Evolutionary conservation across 495 filamentous ascomycete genomes (phyloP).

Genomic region (Talaromyces stipitatus): DNA sequence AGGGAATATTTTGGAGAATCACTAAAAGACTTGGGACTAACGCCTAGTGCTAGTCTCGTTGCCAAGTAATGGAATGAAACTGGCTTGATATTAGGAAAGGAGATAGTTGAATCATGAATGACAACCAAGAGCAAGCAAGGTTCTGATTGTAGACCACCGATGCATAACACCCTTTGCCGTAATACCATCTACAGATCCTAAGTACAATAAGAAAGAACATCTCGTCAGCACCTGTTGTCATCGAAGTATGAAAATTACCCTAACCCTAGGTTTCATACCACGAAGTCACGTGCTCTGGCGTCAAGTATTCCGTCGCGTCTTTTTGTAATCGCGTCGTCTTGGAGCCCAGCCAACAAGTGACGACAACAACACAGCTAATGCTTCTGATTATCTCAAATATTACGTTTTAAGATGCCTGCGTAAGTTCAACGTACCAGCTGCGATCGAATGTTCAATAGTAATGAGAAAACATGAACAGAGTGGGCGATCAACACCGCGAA

Average conservation of each 20-base stretch:
- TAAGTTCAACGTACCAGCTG: neutral
- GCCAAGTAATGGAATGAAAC: constrained; percentile 39
- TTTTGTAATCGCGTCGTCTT: neutral
- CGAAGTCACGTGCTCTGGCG: constrained; percentile 37
- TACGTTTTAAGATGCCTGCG: constrained; percentile 4
- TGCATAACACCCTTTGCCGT: too few relatives aligned
- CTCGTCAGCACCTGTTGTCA: neutral
- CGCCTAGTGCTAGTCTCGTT: constrained; percentile 81
- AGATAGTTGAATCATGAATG: neutral
- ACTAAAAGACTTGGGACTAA: constrained; percentile 83
- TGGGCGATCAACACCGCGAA: constrained; percentile 69
- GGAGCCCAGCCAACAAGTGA: neutral
- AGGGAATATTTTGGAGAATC: constrained; percentile 79
- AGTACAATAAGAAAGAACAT: too few relatives aligned
- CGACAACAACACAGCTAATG: neutral
- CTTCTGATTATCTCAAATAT: neutral
- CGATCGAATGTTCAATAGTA: neutral
- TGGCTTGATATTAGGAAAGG: constrained; percentile 1
- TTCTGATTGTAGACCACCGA: too few relatives aligned
- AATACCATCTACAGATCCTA: too few relatives aligned
- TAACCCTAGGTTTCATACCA: neutral
- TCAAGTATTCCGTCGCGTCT: constrained; percentile 2
- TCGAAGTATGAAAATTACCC: neutral
- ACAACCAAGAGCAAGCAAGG: neutral
- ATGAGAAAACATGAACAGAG: constrained; percentile 36